Evolutionary conservation across 805 yeast genomes (phyloP).

Genomic region (Candida hungchunana): DNA sequence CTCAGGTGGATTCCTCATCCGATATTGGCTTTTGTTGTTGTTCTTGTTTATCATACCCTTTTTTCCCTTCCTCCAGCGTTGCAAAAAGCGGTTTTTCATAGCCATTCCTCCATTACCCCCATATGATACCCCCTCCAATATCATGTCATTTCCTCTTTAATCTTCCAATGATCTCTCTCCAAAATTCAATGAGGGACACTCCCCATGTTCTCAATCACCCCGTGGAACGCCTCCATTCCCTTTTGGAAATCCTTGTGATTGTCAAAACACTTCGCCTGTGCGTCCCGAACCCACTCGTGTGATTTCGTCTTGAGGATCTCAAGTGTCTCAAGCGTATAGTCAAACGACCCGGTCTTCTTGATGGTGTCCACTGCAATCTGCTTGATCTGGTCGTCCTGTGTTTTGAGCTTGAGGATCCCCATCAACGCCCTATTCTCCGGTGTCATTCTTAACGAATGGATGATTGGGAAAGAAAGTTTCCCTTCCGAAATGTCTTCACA

Average conservation of each 20-base stretch:
- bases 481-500: constrained; percentile 90
- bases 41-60: no score
- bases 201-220: constrained; percentile 6
- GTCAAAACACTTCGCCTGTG: constrained; percentile 2
- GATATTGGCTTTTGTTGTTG: no score
- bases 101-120: no score
- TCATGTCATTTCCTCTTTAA: no score
- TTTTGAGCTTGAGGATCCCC: constrained; percentile 48
- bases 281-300: constrained; percentile 9
- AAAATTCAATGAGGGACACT: no score
- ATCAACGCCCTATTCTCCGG: constrained; percentile 36
- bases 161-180: no score
- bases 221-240: constrained; percentile 7
- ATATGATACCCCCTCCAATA: no score
- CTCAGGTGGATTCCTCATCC: no score
- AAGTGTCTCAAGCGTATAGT: constrained; percentile 16
- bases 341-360: constrained; percentile 27
- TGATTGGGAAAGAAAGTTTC: constrained; percentile 79
- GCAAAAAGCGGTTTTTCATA: no score
- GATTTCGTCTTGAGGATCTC: constrained; percentile 12
- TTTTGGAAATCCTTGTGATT: neutral
- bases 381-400: constrained; percentile 47
- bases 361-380: constrained; percentile 46
- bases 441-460: constrained; percentile 52
- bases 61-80: no score